These are phyloP conservation scores for Pezicula carpinea DNA, from an alignment of 2,329 filamentous ascomycete genomes.

Conservation along the genomic window DNA sequence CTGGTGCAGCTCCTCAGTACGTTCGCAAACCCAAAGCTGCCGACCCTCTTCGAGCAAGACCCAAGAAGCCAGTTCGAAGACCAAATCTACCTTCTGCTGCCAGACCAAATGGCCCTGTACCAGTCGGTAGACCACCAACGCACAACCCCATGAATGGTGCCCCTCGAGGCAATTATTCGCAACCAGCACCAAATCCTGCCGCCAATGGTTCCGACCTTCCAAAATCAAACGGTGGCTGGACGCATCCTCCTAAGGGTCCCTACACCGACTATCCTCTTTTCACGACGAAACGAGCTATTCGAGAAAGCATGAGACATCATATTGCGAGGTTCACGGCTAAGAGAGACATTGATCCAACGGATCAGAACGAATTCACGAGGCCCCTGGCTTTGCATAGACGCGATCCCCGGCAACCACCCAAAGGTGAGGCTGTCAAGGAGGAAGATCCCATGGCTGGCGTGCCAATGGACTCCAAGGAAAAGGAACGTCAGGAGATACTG, in stretches of 20 bases:
- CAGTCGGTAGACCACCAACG: slow-evolving; percentile 7
- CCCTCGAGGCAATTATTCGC: slow-evolving; percentile 3
- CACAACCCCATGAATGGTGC: slow-evolving; percentile 16
- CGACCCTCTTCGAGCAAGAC: slow-evolving; percentile 60
- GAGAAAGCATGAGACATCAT: slow-evolving; percentile 79
- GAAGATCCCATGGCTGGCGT: slow-evolving; percentile 39
- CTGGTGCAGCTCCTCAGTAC: slow-evolving; percentile 38
- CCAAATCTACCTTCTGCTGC: slow-evolving; percentile 26
- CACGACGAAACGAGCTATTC: slow-evolving; percentile 75
- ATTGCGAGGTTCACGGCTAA: slow-evolving; percentile 67
- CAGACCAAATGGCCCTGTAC: slow-evolving; percentile 17
- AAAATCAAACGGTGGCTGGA: slow-evolving; percentile 52
- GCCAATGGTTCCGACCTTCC: background rate
- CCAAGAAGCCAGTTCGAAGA: slow-evolving; percentile 42
- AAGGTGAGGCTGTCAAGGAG: slow-evolving; percentile 59
- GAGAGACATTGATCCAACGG: slow-evolving; percentile 63
- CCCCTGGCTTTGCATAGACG: slow-evolving; percentile 87
- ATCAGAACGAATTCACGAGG: slow-evolving; percentile 76
- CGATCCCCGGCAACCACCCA: slow-evolving; percentile 68
- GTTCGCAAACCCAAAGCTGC: slow-evolving; percentile 45
- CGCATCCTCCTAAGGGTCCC: slow-evolving; percentile 39
- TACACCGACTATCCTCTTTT: slow-evolving; percentile 63
- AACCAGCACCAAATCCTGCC: too few relatives aligned
- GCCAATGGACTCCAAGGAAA: slow-evolving; percentile 51
- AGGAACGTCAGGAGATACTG: slow-evolving; percentile 61